Base-by-base conservation (phyloP, 371 early-diverging fungal species). In the Circinella umbellata region DNA sequence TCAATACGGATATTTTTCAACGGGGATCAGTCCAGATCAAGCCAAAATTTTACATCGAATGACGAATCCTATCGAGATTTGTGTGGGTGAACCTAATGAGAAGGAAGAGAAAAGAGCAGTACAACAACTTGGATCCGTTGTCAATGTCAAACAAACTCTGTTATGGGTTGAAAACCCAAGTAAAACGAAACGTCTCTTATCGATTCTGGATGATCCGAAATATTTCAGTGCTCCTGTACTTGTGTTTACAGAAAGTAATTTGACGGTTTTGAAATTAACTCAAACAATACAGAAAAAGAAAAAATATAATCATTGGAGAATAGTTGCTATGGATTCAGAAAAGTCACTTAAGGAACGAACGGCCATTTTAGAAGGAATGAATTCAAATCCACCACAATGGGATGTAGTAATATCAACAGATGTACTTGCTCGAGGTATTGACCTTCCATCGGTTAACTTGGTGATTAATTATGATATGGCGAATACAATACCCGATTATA, bases 391-490 rank as follows among this genome's bases (percentile, higher is more conserved):
- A 66, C 68, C 81, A 61, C 27, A 27, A 15, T 81, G 79, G 76
- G 82, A 81, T 66, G 78, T 89, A 0, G 68, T 88, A 6, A 87
- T 89, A 1, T 76, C 89, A 1, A 89, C 89, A 3, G 89, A 87
- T 47, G 69, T 88, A 3, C 66, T 89, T 35, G 83, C 88, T 37
- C 80, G 89, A 37, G 89, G 89, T 8, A 69, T 89, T 15, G 77
- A 88, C 68, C 75, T 89, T 9, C 76, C 80, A 9, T 49, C 49
- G 49, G 89, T 88, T 3, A 74, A 77, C 11, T 75, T 86, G 34
- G 85, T 89, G 36, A 83, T 89, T 62, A 86, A 86, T 65, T 89
- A 88, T 76, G 89, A 89, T 61, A 89, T 89, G 89, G 82, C 90
- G 4, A 71, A 80, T 8, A 77, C 88, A 1, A 64, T 89, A 37